Evolutionary conservation across 2,329 filamentous ascomycete species (phyloP).

Genomic region (Fusarium azukiicola): DNA sequence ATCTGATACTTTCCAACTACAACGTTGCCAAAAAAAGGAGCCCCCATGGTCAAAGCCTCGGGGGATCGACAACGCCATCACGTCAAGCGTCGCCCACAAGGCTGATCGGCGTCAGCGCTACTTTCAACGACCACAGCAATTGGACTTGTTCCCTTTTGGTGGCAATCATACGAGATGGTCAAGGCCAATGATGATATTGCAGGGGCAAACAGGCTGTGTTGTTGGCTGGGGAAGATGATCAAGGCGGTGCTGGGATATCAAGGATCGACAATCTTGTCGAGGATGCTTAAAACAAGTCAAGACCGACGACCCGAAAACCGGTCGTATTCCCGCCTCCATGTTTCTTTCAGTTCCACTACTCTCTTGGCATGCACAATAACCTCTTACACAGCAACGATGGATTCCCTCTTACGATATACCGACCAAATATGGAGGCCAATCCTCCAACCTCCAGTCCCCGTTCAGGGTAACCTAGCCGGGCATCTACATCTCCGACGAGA

Average conservation of each 20-base stretch:
- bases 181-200: too few relatives aligned
- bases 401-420: background rate
- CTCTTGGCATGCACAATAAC: background rate
- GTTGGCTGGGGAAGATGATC: background rate
- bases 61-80: background rate
- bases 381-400: background rate
- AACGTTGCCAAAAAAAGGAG: constrained; percentile 6
- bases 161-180: background rate
- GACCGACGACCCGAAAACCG: background rate
- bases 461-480: background rate
- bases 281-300: constrained; percentile 8
- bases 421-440: background rate
- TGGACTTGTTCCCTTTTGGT: background rate
- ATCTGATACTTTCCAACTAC: background rate
- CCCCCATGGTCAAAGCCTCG: background rate
- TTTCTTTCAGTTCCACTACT: background rate
- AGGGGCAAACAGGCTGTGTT: background rate
- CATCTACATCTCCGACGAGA: background rate
- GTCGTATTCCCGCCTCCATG: background rate
- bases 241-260: background rate
- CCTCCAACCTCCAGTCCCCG: background rate
- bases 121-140: too few relatives aligned
- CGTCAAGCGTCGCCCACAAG: background rate
- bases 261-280: background rate
- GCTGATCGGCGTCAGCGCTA: constrained; percentile 13